These are phyloP conservation scores for Immersiporthe knoxdaviesiana DNA, from an alignment of 2,329 filamentous ascomycete genomes.

Conservation along the genomic window DNA sequence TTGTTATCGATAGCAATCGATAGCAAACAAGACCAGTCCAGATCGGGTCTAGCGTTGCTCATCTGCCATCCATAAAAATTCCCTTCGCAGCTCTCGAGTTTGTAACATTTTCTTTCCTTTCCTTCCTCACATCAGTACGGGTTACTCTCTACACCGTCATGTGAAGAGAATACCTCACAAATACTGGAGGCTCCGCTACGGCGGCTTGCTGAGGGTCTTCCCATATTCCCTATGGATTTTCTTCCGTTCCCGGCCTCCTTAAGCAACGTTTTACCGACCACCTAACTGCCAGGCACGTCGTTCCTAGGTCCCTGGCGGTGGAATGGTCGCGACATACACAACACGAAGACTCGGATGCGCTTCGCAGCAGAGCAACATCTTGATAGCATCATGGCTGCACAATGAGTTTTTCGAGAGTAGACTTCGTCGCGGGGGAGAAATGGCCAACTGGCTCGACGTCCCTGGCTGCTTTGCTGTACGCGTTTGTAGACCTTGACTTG, in stretches of 20 bases:
- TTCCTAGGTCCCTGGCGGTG: conserved; percentile 54
- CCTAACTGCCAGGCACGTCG: conserved; percentile 49
- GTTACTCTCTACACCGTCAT: conserved; percentile 53
- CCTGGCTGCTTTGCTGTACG: not conserved
- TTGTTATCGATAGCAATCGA: conserved; percentile 1
- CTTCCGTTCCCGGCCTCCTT: conserved; percentile 61
- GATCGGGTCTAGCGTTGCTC: not conserved
- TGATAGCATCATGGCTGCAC: not conserved
- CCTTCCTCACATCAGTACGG: conserved; percentile 49
- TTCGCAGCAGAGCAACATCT: not conserved
- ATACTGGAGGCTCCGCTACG: conserved; percentile 53
- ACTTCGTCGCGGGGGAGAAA: not conserved
- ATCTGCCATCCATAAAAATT: conserved; percentile 2
- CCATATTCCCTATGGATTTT: conserved; percentile 51
- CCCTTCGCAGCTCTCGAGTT: conserved; percentile 7
- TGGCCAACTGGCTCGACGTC: not conserved
- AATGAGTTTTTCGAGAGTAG: not conserved
- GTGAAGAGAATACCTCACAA: conserved; percentile 48
- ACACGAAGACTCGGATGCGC: not conserved
- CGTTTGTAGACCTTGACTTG: not conserved
- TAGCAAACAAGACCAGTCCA: not conserved
- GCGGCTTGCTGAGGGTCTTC: conserved; percentile 60
- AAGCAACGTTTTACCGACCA: conserved; percentile 45
- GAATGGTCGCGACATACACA: conserved; percentile 52
- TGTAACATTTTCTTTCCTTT: conserved; percentile 33